Evolutionary conservation across 139 green algal genomes (phyloP).

Genomic region (Trebouxia sp.): DNA sequence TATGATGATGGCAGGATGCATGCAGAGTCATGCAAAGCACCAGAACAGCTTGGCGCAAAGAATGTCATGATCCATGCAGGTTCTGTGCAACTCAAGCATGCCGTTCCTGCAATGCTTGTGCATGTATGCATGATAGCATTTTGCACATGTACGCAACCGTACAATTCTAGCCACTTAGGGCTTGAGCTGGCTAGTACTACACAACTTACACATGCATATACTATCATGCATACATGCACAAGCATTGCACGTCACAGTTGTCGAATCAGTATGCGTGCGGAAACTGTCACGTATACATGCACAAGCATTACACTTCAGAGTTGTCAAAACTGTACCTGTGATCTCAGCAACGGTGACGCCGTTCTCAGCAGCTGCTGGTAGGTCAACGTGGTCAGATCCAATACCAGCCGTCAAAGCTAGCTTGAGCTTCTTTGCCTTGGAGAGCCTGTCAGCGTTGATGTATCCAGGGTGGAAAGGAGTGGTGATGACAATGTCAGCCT

Average conservation of each 20-base stretch:
- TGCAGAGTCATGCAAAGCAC: too few relatives aligned
- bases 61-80: too few relatives aligned
- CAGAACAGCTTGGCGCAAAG: too few relatives aligned
- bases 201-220: too few relatives aligned
- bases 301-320: neutral
- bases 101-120: too few relatives aligned
- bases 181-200: too few relatives aligned
- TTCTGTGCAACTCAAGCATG: too few relatives aligned
- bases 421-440: conserved; percentile 35
- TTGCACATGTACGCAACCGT: too few relatives aligned
- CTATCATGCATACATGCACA: too few relatives aligned
- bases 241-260: neutral
- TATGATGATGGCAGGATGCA: neutral
- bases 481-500: conserved; percentile 32
- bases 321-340: conserved; percentile 18
- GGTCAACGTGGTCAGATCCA: conserved; percentile 34
- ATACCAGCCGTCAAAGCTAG: conserved; percentile 36
- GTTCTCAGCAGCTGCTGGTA: conserved; percentile 20
- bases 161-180: too few relatives aligned
- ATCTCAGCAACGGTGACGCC: conserved; percentile 35
- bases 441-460: conserved; percentile 20
- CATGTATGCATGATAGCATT: too few relatives aligned
- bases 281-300: neutral
- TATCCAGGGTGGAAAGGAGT: conserved; percentile 34
- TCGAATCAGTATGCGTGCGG: neutral